Evolutionary conservation across 768 basidiomycete species (phyloP).

Genomic region (Mrakia frigida): DNA sequence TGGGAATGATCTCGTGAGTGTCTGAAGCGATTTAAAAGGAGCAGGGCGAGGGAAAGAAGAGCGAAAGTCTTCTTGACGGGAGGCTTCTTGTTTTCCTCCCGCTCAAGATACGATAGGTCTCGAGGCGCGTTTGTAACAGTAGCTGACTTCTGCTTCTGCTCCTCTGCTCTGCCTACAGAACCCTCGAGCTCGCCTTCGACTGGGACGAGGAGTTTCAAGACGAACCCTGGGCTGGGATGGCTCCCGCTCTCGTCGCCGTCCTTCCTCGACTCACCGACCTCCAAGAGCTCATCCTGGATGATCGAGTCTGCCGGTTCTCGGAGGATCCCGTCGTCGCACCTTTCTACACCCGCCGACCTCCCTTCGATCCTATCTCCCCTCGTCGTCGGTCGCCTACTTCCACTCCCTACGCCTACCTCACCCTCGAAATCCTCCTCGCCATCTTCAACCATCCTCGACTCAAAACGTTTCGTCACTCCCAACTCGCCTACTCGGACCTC

Average conservation of each 20-base stretch:
- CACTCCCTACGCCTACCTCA: background rate
- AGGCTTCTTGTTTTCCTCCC: background rate
- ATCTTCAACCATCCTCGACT: background rate
- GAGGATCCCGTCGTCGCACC: background rate
- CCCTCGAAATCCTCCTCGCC: background rate
- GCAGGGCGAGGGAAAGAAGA: background rate
- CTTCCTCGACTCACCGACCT: slow-evolving; percentile 7
- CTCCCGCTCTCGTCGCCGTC: background rate
- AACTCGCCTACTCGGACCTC: background rate
- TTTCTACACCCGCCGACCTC: background rate
- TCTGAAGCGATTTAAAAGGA: background rate
- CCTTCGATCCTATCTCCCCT: background rate
- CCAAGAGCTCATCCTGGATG: slow-evolving; percentile 8
- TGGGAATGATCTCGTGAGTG: background rate
- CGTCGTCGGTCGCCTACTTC: background rate
- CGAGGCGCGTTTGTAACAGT: too few species aligned
- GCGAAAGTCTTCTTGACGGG: background rate
- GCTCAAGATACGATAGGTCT: too few species aligned
- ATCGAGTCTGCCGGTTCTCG: background rate
- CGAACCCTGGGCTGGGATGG: background rate
- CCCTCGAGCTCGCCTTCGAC: slow-evolving; percentile 8
- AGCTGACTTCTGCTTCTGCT: background rate
- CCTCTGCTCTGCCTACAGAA: background rate
- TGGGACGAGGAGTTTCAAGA: slow-evolving; percentile 10
- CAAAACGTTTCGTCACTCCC: background rate